Evolutionary conservation across 805 yeast species (phyloP), one percentile per base, ranked within the genome.

Genomic region (Saturnispora serradocipensis): DNA sequence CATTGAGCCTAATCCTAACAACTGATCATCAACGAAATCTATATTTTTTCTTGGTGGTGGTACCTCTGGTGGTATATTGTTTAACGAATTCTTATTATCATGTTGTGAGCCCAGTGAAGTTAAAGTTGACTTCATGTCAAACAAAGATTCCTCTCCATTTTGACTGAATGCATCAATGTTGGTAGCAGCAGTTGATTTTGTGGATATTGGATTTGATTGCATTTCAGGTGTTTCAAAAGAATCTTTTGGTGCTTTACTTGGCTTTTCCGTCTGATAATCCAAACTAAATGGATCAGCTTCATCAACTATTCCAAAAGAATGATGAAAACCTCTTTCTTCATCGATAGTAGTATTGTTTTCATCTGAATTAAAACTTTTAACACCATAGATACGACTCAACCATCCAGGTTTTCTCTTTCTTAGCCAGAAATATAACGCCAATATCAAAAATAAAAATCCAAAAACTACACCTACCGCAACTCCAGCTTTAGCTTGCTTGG

Each of bases 401-500:
- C 49, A 27, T 15, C 25, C 47, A 16, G 43, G n/a, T 9, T 42
- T 43, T 36, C 38, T 52, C 34, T 50, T 58, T 40, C 48, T 49
- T 20, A 50, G 50, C 25, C 58, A 55, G 16, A 54, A 45, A 7
- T 54, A 46, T 5, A 56, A 54, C 5, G 61, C 46, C 3, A 61
- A n/a, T 2, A 52, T 22, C 8, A 55, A 10, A 4, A 59, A 27
- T 5, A 56, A 45, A 20, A 59, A 43, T 3, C 65, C 68, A 22
- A 58, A 24, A 10, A 61, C 49, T 16, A 58, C 45, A 15, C 67
- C 69, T 18, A 67, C 58, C 1, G 61, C 57, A 24, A 62, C 57
- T 8, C 70, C 70, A 0, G 68, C 68, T 34, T 63, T 61, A 9
- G 63, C 49, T 15, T 67, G 64, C 15, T 43, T 53, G 24, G 57